A percentile compares a stretch with the other conserved stretches of the same genome.
Conservation (phyloP, 1,284 basidiomycete genomes). For the Ganoderma resinaceum region DNA sequence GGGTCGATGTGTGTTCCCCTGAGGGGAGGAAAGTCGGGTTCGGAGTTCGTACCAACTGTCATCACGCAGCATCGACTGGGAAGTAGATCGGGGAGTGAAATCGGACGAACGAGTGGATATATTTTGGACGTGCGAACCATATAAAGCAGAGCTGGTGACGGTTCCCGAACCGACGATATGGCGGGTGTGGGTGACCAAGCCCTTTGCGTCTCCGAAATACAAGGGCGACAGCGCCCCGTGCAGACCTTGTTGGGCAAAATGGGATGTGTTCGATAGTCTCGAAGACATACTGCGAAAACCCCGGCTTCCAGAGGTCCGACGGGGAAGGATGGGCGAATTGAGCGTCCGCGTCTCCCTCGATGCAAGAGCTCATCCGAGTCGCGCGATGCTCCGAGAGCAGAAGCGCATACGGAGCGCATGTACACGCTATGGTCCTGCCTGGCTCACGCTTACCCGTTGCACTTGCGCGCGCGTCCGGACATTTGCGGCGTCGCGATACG, state of each 20-base stretch:
- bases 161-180: neutral
- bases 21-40: neutral
- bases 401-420: neutral
- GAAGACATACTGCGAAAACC: neutral
- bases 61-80: neutral
- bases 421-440: neutral
- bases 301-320: neutral
- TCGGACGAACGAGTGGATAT: neutral
- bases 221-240: neutral
- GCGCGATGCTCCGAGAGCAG: neutral
- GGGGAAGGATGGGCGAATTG: neutral
- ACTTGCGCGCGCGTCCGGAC: neutral
- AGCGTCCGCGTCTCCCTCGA: neutral
- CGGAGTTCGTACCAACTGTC: neutral
- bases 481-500: conserved; percentile 1
- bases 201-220: neutral
- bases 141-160: neutral
- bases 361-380: neutral
- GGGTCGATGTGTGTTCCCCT: neutral
- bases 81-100: neutral
- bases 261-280: neutral
- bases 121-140: neutral
- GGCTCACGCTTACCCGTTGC: neutral
- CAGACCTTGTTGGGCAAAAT: neutral
- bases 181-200: neutral